phyloP scores from a whole-genome alignment of 176 grass and related monocot species.

The Leersia perrieri region DNA sequence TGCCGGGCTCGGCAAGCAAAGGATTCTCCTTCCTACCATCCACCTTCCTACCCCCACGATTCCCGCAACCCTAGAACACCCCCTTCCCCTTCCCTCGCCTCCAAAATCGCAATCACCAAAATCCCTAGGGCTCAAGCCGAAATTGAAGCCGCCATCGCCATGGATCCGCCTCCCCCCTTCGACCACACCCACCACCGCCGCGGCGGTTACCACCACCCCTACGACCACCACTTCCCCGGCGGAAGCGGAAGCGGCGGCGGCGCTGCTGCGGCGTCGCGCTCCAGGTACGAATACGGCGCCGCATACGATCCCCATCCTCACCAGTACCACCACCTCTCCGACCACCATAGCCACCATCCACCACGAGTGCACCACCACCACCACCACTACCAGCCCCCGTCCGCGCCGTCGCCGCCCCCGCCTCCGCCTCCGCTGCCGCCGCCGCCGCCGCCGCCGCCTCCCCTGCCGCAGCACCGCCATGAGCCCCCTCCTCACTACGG shows the following conservation, averaged over 20 bases:
- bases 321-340: slow-evolving; percentile 6
- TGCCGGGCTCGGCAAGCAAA: slow-evolving; percentile 21
- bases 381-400: background rate
- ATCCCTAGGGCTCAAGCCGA: too few relatives aligned
- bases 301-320: slow-evolving; percentile 3
- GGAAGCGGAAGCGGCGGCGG: slow-evolving; percentile 8
- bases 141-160: slow-evolving; percentile 26
- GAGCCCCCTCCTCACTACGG: slow-evolving; percentile 34
- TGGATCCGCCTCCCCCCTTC: slow-evolving; percentile 57
- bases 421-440: slow-evolving; percentile 18
- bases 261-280: slow-evolving; percentile 12
- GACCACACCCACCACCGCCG: slow-evolving; percentile 44
- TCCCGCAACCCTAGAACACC: slow-evolving; percentile 7
- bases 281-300: slow-evolving; percentile 48
- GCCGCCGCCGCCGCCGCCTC: slow-evolving; percentile 20
- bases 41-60: too few relatives aligned
- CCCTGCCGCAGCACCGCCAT: slow-evolving; percentile 25
- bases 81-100: background rate
- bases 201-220: background rate
- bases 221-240: background rate
- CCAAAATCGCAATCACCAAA: background rate
- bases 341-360: background rate
- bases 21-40: background rate
- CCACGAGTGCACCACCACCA: slow-evolving; percentile 8
- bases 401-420: slow-evolving; percentile 6